Conservation (phyloP, 495 filamentous ascomycete genomes). For the Podospora fimiseda region DNA sequence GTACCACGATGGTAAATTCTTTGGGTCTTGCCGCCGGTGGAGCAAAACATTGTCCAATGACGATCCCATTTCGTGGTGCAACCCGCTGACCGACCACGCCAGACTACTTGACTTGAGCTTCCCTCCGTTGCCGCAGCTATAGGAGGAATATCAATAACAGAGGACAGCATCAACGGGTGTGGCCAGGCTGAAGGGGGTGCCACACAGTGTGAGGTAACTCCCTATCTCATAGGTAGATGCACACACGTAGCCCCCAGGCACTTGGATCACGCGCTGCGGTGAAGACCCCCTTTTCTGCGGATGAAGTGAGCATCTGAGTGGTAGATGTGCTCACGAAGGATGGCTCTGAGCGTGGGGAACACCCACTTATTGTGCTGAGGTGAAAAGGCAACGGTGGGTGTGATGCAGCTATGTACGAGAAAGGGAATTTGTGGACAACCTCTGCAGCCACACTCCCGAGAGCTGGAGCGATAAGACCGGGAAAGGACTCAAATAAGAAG, state of each 20-base stretch:
- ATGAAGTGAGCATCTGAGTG: background rate
- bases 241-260: background rate
- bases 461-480: background rate
- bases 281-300: background rate
- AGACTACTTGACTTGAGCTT: conserved; percentile 4
- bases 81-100: conserved; percentile 15
- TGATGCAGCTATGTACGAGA: background rate
- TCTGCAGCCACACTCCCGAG: background rate
- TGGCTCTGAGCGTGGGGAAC: background rate
- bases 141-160: conserved; percentile 11
- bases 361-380: background rate
- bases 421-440: background rate
- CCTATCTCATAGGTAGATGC: conserved; percentile 6
- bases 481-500: background rate
- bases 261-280: conserved; percentile 3
- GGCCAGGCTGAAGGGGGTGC: conserved; percentile 4
- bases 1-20: conserved; percentile 21
- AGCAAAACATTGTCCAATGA: conserved; percentile 20
- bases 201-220: conserved; percentile 12
- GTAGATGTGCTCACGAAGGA: background rate
- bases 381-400: background rate
- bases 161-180: background rate
- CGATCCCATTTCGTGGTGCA: conserved; percentile 7
- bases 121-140: conserved; percentile 4
- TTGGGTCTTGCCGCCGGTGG: conserved; percentile 20